Evolutionary conservation across 106 monocot genomes (phyloP).

Genomic region (Alisma plantagoaquatica): DNA sequence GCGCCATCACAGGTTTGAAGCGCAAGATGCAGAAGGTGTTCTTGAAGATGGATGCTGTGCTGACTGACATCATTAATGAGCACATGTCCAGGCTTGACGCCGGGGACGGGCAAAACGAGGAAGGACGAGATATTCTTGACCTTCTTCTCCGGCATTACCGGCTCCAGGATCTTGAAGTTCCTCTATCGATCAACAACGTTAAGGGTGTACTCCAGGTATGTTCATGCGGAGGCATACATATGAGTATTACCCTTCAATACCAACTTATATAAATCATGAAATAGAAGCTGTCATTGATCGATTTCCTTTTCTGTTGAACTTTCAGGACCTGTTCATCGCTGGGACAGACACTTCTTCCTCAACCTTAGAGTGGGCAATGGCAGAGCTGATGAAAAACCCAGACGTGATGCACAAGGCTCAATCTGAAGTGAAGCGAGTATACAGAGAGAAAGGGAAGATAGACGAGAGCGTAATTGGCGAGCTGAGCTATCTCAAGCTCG

Average conservation of each 20-base stretch:
- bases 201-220: background rate
- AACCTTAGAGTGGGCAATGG: constrained; percentile 5
- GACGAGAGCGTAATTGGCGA: background rate
- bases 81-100: too few species aligned
- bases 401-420: constrained; percentile 7
- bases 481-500: constrained; percentile 1
- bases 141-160: too few species aligned
- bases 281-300: too few species aligned
- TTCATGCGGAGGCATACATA: constrained; percentile 1
- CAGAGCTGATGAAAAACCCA: constrained; percentile 6
- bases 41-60: too few species aligned
- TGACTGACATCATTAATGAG: too few species aligned
- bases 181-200: background rate
- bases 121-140: too few species aligned
- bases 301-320: background rate
- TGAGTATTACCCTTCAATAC: too few species aligned
- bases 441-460: background rate
- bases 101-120: too few species aligned
- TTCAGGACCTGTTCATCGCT: constrained; percentile 9
- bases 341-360: constrained; percentile 8
- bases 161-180: too few species aligned
- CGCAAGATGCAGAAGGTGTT: too few species aligned
- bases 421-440: background rate
- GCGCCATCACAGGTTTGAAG: too few species aligned
- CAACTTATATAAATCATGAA: too few species aligned